Percentiles rank a stretch among this genome's conserved stretches.
These are phyloP conservation scores for Leccinum pellstonianum DNA, from an alignment of 768 basidiomycete species.

Conservation along the genomic window DNA sequence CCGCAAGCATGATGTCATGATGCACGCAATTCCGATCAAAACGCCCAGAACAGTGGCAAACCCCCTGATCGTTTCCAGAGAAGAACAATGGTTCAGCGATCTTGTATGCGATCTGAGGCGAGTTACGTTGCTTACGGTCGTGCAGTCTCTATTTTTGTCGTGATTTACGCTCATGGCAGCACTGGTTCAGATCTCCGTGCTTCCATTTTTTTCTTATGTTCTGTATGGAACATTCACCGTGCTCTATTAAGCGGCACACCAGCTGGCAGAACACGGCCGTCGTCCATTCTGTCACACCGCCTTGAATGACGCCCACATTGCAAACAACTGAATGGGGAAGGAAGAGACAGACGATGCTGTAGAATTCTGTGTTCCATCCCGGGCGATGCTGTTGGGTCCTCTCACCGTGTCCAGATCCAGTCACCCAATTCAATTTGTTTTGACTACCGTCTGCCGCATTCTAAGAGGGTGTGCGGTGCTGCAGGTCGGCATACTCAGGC, in stretches of 20 bases:
- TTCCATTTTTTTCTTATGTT: background rate
- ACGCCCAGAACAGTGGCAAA: background rate
- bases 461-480: too few relatives aligned
- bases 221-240: background rate
- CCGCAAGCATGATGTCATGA: background rate
- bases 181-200: background rate
- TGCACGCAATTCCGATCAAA: background rate
- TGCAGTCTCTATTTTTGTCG: background rate
- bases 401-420: too few relatives aligned
- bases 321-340: background rate
- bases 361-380: background rate
- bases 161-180: background rate
- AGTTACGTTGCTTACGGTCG: background rate
- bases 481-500: too few relatives aligned
- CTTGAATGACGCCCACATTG: background rate
- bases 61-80: background rate
- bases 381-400: too few relatives aligned
- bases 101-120: background rate
- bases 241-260: background rate
- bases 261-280: background rate
- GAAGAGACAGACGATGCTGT: background rate
- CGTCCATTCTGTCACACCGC: background rate
- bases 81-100: background rate
- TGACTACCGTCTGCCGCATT: too few relatives aligned
- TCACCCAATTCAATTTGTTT: too few relatives aligned